Conservation (phyloP, 495 filamentous ascomycete genomes). For the Talaromyces liani region DNA sequence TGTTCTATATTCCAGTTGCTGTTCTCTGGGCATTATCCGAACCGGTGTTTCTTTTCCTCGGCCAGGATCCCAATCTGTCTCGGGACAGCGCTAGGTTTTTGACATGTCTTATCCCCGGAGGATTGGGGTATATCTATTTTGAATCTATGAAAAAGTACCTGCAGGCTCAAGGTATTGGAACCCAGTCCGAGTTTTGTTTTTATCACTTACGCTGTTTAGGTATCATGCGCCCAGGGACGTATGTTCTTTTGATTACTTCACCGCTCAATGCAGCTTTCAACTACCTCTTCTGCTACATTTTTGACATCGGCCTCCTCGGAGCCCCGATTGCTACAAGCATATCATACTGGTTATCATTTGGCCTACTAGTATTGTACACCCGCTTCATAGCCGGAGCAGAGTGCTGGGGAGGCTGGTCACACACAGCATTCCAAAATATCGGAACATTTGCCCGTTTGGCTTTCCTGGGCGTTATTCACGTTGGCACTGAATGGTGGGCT, state of each 20-base stretch:
- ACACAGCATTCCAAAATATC: slow-evolving; percentile 55
- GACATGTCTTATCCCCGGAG: slow-evolving; percentile 72
- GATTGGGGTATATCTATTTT: slow-evolving; percentile 86
- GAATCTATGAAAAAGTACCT: slow-evolving; percentile 89
- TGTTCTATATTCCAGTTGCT: slow-evolving; percentile 71
- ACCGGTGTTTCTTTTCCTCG: slow-evolving; percentile 65
- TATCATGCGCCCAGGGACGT: slow-evolving; percentile 83
- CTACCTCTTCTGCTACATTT: slow-evolving; percentile 69
- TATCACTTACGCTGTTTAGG: slow-evolving; percentile 28
- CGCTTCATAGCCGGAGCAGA: slow-evolving; percentile 63
- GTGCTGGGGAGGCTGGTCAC: slow-evolving; percentile 79
- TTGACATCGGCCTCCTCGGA: slow-evolving; percentile 65
- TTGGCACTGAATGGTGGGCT: slow-evolving; percentile 95
- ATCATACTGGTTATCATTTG: slow-evolving; percentile 81
- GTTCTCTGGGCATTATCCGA: slow-evolving; percentile 74
- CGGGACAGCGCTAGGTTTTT: slow-evolving; percentile 69
- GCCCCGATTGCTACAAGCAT: slow-evolving; percentile 79
- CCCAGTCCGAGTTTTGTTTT: too few relatives aligned
- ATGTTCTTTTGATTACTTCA: slow-evolving; percentile 77
- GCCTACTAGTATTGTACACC: slow-evolving; percentile 68
- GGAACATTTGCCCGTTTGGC: slow-evolving; percentile 72
- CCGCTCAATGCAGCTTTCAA: slow-evolving; percentile 73
- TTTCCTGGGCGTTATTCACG: slow-evolving; percentile 72
- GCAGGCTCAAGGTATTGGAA: slow-evolving; percentile 63
- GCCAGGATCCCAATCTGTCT: slow-evolving; percentile 74